Conservation (phyloP, 108 stramenopile genomes). For the Epipyxis sp. region DNA sequence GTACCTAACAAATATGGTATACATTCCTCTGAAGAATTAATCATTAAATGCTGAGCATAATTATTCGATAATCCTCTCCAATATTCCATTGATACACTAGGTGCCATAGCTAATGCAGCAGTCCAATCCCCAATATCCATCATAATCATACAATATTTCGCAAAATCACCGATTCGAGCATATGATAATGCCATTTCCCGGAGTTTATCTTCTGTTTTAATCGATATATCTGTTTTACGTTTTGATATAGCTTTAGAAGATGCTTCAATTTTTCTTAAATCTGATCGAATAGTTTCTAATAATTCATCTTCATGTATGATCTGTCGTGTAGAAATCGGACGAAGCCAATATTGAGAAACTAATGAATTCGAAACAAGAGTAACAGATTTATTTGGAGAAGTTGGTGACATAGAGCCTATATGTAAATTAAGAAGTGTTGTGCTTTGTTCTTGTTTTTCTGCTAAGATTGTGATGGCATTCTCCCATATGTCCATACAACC, state of each 20-base stretch:
- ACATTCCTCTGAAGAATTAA: background rate
- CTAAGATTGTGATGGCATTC: background rate
- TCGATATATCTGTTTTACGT: background rate
- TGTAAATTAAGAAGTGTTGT: no score
- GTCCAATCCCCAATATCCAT: slow-evolving; percentile 25
- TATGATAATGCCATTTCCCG: background rate
- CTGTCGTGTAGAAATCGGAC: background rate
- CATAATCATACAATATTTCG: slow-evolving; percentile 32
- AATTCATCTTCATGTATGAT: slow-evolving; percentile 13
- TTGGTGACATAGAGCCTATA: no score
- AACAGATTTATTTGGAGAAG: background rate
- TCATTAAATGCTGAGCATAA: background rate
- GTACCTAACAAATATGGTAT: slow-evolving; percentile 2
- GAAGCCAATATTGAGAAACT: background rate
- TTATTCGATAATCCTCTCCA: background rate
- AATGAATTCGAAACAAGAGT: background rate
- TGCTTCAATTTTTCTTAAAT: background rate
- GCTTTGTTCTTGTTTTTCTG: no score
- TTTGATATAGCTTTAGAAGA: background rate
- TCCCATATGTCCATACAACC: slow-evolving; percentile 14
- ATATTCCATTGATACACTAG: slow-evolving; percentile 27
- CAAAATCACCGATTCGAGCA: slow-evolving; percentile 8
- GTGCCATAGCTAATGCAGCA: slow-evolving; percentile 30
- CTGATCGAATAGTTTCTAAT: background rate
- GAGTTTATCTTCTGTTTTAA: slow-evolving; percentile 5